Conservation (phyloP, 257 asterid genomes). For the Cordia subcordata region DNA sequence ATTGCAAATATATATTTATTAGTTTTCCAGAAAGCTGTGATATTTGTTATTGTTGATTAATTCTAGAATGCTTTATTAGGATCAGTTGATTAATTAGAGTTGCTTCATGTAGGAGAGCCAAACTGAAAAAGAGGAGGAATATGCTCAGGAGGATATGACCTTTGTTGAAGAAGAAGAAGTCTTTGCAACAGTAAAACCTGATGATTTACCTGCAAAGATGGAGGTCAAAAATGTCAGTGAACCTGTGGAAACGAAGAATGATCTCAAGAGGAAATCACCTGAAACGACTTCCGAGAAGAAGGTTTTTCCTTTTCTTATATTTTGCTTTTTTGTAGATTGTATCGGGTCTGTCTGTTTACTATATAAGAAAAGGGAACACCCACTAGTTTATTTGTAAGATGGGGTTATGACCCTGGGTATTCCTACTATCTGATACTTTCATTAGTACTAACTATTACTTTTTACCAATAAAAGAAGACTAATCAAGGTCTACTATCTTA, state of each 20-base stretch:
- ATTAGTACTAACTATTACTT: no score
- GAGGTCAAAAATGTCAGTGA: conserved; percentile 33
- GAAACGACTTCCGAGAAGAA: conserved; percentile 64
- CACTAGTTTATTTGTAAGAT: no score
- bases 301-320: conserved; percentile 33
- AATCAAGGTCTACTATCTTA: no score
- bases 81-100: not conserved
- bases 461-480: no score
- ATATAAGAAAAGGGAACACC: no score
- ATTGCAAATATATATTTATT: not conserved
- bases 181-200: conserved; percentile 18
- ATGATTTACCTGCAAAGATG: conserved; percentile 25
- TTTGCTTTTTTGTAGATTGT: not conserved
- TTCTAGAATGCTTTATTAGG: conserved; percentile 4
- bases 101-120: conserved; percentile 38
- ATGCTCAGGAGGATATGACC: conserved; percentile 64
- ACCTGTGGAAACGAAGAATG: conserved; percentile 37
- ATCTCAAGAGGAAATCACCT: conserved; percentile 60
- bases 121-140: conserved; percentile 32
- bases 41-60: not conserved
- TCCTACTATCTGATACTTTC: no score
- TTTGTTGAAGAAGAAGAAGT: conserved; percentile 65
- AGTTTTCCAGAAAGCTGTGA: not conserved
- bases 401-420: no score
- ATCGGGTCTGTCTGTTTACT: no score